phyloP scores from a whole-genome alignment of 2,329 filamentous ascomycete genomes.

The Botryotinia convoluta region DNA sequence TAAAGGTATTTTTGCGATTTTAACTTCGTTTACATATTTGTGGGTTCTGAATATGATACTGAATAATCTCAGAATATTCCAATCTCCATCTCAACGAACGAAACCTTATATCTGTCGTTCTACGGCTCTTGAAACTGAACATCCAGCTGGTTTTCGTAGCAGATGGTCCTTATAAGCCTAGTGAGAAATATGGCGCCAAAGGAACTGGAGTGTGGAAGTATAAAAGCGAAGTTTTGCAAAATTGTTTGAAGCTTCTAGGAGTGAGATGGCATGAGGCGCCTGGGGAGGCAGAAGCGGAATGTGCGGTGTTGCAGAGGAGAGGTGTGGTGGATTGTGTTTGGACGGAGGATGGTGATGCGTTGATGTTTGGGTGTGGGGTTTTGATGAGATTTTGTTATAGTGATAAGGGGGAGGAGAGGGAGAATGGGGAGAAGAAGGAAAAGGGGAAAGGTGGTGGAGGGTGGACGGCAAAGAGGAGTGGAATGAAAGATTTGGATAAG shows the following conservation, averaged over 20 bases:
- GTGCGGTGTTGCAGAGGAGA: conserved; percentile 73
- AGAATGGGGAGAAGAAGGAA: not conserved
- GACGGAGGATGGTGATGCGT: conserved; percentile 90
- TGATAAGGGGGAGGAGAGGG: not conserved
- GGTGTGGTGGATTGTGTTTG: conserved; percentile 86
- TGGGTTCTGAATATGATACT: not conserved
- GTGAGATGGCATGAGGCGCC: conserved; percentile 82
- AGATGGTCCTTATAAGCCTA: conserved; percentile 81
- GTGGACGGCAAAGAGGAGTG: conserved; percentile 16
- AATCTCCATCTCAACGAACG: conserved; percentile 13
- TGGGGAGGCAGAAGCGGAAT: conserved; percentile 92
- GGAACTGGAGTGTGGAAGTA: not conserved
- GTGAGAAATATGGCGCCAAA: not conserved
- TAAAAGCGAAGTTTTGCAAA: conserved; percentile 42
- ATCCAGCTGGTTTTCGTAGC: conserved; percentile 84
- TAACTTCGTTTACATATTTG: not conserved
- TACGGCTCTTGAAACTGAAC: conserved; percentile 68
- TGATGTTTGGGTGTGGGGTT: conserved; percentile 74
- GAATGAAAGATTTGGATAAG: conserved; percentile 9
- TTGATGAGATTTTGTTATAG: conserved; percentile 37
- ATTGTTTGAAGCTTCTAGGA: conserved; percentile 73
- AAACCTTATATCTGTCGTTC: conserved; percentile 73
- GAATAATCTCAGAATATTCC: not conserved
- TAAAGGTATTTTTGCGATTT: not conserved
- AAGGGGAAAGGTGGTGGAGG: conserved; percentile 12